Evolutionary conservation across 2,329 filamentous ascomycete genomes (phyloP).

Genomic region (Hirsutella rhossiliensis): DNA sequence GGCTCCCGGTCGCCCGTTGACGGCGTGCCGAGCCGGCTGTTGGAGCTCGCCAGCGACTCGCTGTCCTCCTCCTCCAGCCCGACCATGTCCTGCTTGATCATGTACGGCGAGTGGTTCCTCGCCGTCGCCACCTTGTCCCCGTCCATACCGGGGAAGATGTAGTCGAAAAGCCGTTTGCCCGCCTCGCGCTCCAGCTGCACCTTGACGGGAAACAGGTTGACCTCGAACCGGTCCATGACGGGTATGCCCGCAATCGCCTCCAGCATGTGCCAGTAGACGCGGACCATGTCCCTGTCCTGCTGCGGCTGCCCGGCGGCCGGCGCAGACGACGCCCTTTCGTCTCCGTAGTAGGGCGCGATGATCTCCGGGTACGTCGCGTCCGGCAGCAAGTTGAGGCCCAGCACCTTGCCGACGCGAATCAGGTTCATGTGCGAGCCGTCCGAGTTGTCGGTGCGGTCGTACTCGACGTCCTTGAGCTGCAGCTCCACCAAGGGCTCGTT

Average conservation of each 20-base stretch:
- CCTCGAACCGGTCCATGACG: constrained; percentile 93
- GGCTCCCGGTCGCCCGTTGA: constrained; percentile 33
- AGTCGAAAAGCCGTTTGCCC: constrained; percentile 88
- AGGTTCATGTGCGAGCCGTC: constrained; percentile 94
- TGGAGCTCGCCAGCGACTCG: constrained; percentile 26
- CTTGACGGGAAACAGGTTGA: constrained; percentile 84
- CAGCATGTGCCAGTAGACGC: constrained; percentile 95
- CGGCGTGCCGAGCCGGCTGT: constrained; percentile 22
- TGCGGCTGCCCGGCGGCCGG: constrained; percentile 27
- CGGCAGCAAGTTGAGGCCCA: constrained; percentile 79
- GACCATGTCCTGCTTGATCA: constrained; percentile 26
- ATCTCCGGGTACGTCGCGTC: constrained; percentile 94
- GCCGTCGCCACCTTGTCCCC: constrained; percentile 28
- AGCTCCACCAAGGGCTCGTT: constrained; percentile 85
- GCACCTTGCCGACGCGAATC: constrained; percentile 76
- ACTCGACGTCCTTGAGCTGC: constrained; percentile 81
- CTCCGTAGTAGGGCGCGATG: constrained; percentile 77
- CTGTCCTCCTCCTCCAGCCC: constrained; percentile 36
- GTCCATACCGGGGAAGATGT: constrained; percentile 83
- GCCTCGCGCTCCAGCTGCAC: constrained; percentile 89
- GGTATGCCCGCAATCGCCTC: constrained; percentile 96
- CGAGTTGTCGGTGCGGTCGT: constrained; percentile 90
- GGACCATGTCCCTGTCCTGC: constrained; percentile 58
- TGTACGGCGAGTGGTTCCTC: constrained; percentile 48
- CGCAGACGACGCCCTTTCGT: constrained; percentile 35